Conservation (phyloP, 768 basidiomycete genomes). For the Aureoboletus auriporus region DNA sequence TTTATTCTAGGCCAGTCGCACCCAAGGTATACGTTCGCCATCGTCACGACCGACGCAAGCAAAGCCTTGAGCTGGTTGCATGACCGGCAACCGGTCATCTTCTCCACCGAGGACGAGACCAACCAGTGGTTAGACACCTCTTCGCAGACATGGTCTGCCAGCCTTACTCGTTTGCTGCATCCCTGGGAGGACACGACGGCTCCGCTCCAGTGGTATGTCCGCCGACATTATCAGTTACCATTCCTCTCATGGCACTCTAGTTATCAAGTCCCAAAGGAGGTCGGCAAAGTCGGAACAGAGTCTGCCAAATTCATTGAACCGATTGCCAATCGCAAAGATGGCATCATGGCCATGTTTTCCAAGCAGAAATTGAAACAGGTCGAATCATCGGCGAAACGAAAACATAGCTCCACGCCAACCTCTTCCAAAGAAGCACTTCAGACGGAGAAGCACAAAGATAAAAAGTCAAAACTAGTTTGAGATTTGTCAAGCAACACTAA, state of each 20-base stretch:
- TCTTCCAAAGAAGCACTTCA: not conserved
- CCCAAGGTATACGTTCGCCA: constrained; percentile 77
- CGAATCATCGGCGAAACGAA: constrained; percentile 22
- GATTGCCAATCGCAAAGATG: constrained; percentile 73
- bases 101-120: constrained; percentile 58
- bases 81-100: constrained; percentile 83
- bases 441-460: constrained; percentile 14
- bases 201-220: constrained; percentile 65
- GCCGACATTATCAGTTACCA: not conserved
- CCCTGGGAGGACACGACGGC: constrained; percentile 49
- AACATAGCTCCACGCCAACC: constrained; percentile 21
- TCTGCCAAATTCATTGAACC: constrained; percentile 82
- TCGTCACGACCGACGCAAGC: constrained; percentile 79
- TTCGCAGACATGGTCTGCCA: constrained; percentile 57
- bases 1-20: constrained; percentile 43
- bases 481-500: not conserved
- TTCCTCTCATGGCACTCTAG: constrained; percentile 35
- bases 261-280: constrained; percentile 85
- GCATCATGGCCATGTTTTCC: constrained; percentile 79
- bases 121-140: constrained; percentile 79
- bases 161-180: constrained; percentile 55
- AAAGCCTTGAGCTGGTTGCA: constrained; percentile 82
- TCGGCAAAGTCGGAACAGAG: constrained; percentile 86
- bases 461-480: constrained; percentile 19
- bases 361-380: constrained; percentile 44